Evolutionary conservation across 331 rosid genomes (phyloP).

Genomic region (Malus hybrid): DNA sequence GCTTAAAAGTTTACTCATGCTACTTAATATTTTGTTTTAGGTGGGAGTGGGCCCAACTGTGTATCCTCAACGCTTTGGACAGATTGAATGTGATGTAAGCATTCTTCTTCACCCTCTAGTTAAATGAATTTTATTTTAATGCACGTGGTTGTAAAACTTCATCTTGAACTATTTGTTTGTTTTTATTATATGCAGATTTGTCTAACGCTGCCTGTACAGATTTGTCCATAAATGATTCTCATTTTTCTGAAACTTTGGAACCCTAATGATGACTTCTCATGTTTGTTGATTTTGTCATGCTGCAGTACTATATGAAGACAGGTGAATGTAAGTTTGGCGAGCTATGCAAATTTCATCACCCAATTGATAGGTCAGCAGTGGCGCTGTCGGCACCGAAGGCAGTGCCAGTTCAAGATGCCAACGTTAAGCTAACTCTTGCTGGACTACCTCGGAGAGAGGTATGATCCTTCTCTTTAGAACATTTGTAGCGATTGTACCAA

Average conservation of each 20-base stretch:
- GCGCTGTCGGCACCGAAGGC: conserved; percentile 14
- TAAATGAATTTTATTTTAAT: neutral
- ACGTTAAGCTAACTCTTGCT: conserved; percentile 74
- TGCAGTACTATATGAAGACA: conserved; percentile 87
- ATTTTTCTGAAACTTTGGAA: neutral
- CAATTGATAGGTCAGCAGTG: conserved; percentile 72
- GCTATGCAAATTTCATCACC: conserved; percentile 85
- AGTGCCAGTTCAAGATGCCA: conserved; percentile 32
- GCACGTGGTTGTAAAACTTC: neutral
- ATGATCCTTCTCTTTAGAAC: conserved; percentile 6
- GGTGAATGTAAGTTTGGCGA: conserved; percentile 84
- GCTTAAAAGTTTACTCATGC: conserved; percentile 8
- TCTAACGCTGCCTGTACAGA: neutral
- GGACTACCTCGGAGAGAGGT: conserved; percentile 99
- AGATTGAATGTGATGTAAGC: conserved; percentile 82
- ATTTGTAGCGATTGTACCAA: neutral
- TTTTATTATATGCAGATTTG: neutral
- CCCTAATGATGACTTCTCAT: neutral
- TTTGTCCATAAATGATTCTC: neutral
- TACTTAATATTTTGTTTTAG: conserved; percentile 39
- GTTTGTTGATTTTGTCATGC: conserved; percentile 8
- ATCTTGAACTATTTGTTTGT: no score
- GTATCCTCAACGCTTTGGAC: conserved; percentile 91
- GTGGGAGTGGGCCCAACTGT: conserved; percentile 44
- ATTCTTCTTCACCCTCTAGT: neutral